A percentile compares a stretch with the other conserved stretches of the same genome.
Conservation (phyloP, 1,139 yeast species). For the Suhomyces kunorum region DNA sequence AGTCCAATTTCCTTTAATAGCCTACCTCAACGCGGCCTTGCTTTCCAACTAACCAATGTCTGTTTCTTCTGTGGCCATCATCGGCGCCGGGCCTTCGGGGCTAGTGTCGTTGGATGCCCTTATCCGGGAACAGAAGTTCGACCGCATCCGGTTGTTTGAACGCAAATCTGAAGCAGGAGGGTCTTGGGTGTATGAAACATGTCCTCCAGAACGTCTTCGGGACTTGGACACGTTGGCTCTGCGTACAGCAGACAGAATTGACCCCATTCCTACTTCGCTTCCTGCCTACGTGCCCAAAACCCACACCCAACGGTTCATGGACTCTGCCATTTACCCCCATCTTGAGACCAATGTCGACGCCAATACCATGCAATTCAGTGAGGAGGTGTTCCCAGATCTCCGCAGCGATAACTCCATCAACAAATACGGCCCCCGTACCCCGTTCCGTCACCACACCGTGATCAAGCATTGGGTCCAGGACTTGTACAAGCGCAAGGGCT, state of each 20-base stretch:
- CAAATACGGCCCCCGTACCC: conserved; percentile 21
- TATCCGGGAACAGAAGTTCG: conserved; percentile 35
- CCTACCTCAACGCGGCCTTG: neutral
- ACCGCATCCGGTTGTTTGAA: conserved; percentile 39
- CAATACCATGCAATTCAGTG: conserved; percentile 19
- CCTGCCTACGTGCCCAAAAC: conserved; percentile 18
- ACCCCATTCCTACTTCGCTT: conserved; percentile 14
- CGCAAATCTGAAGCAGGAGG: conserved; percentile 47
- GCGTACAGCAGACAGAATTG: conserved; percentile 13
- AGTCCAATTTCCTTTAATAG: neutral
- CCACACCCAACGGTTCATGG: conserved; percentile 23
- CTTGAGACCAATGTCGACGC: conserved; percentile 21
- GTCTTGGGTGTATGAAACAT: conserved; percentile 36
- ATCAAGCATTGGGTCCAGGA: conserved; percentile 20
- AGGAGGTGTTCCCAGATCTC: conserved; percentile 17
- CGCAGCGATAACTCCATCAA: conserved; percentile 17
- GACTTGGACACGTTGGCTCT: conserved; percentile 17
- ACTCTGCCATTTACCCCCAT: conserved; percentile 20
- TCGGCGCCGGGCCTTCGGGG: conserved; percentile 74
- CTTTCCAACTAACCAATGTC: no score
- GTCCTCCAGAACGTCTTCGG: conserved; percentile 23
- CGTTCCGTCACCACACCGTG: conserved; percentile 16
- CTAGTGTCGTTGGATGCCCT: conserved; percentile 53
- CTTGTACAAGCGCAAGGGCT: conserved; percentile 21
- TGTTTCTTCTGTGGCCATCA: conserved; percentile 41